Evolutionary conservation across 345 rosid species (phyloP), one percentile per base, ranked within the genome.

Genomic region (Microthlaspi erraticum): DNA sequence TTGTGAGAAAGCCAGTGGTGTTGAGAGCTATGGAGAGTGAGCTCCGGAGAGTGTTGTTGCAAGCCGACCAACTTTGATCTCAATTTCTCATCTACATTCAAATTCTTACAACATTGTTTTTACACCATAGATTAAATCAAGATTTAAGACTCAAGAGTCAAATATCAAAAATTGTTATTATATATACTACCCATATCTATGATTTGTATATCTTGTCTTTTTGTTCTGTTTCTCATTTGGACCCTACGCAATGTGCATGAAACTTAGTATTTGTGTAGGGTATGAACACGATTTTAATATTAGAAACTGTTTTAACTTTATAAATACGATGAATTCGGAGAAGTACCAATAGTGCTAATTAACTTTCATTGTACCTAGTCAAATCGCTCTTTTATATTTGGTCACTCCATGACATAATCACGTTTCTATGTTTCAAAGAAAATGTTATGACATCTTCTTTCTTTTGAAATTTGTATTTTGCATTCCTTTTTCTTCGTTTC

Each of bases 1-100:
- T 94, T 42, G 83, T 94, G 46, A 77, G 82, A 71, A 91, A 94
- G 76, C 99, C 99, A 0, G 82, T 83, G 11, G 59, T 81, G 56
- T 56, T 89, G 36, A 88, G 84, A 73, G 91, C 84, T 12, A 81
- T 94, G 17, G 81, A 90, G n/a, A 67, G 20, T 10, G 97, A 91
- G 86, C 87, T 94, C 11, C 86, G 84, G 6, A 82, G 89, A 79
- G 84, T 88, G 31, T 76, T 93, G 60, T 41, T 68, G 71, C 88
- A 79, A 68, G 81, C 85, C 34, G 86, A 83, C 74, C 77, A 79
- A 79, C 79, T 71, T 43, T 68, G 31, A 33, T 51, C 49, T 37
- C 42, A 55, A 8, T 29, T 19, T 55, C 20, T 20, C 54, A 37
- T 62, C 65, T 37, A 54, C 44, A 62, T 46, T 44, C 26, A 31